Percentiles rank a stretch among this genome's conserved stretches.
phyloP scores from a whole-genome alignment of 2,329 filamentous ascomycete genomes.

The Fusarium austroafricanum region DNA sequence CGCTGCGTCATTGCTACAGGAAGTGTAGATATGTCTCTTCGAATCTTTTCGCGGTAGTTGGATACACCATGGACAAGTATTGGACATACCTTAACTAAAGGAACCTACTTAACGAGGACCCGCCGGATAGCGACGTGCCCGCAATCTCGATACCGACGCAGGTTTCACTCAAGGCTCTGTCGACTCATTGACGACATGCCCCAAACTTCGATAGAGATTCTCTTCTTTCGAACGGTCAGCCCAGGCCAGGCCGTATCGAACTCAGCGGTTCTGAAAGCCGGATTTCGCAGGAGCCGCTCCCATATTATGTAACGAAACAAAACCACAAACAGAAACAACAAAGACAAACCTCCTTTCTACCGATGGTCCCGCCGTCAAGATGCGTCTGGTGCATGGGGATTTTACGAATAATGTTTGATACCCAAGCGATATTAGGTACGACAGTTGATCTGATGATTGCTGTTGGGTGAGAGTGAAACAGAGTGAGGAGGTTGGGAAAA shows the following conservation, averaged over 20 bases:
- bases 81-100: constrained; percentile 20
- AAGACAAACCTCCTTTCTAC: constrained; percentile 36
- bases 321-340: constrained; percentile 2
- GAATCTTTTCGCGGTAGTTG: constrained; percentile 73
- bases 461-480: not conserved
- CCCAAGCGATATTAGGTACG: constrained; percentile 33
- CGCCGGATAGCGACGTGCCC: not conserved
- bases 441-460: constrained; percentile 13
- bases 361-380: constrained; percentile 26
- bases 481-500: not conserved
- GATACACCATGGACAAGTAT: constrained; percentile 26
- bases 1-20: constrained; percentile 89
- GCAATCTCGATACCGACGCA: not conserved
- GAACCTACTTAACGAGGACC: not conserved
- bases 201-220: constrained; percentile 8
- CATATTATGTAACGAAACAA: constrained; percentile 31
- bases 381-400: constrained; percentile 38
- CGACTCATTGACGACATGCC: not conserved
- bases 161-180: not conserved
- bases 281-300: constrained; percentile 13
- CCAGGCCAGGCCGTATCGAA: constrained; percentile 6
- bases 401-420: constrained; percentile 44
- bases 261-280: not conserved
- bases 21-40: constrained; percentile 71
- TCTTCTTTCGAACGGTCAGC: constrained; percentile 21